Evolutionary conservation across 495 filamentous ascomycete species (phyloP).

Genomic region (Penicillium manginii): DNA sequence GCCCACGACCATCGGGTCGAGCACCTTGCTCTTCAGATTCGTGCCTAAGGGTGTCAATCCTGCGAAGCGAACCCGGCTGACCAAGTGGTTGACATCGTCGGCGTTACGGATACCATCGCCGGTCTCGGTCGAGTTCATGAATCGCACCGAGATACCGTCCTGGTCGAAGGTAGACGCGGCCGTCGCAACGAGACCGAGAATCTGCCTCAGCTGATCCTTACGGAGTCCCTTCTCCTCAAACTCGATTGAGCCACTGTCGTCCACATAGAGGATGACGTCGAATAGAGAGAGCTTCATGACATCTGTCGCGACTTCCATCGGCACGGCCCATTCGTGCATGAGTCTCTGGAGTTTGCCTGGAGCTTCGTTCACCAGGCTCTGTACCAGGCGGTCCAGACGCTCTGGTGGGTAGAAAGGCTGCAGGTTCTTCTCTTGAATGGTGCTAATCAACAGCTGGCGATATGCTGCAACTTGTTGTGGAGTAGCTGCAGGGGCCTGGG

Average conservation of each 20-base stretch:
- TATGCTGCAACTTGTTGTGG: conserved; percentile 56
- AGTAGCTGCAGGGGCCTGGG: conserved; percentile 39
- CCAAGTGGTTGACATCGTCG: conserved; percentile 60
- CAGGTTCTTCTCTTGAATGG: conserved; percentile 62
- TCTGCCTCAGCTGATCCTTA: conserved; percentile 66
- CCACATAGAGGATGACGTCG: conserved; percentile 70
- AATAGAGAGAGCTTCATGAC: conserved; percentile 69
- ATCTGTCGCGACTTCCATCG: conserved; percentile 66
- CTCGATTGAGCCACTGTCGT: conserved; percentile 73
- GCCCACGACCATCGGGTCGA: conserved; percentile 61
- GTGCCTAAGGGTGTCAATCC: conserved; percentile 73
- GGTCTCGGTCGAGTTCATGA: conserved; percentile 64
- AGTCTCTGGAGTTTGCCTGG: conserved; percentile 55
- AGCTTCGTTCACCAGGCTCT: conserved; percentile 43
- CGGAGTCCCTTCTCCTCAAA: conserved; percentile 69
- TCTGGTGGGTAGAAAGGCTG: conserved; percentile 59
- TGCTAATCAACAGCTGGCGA: conserved; percentile 53
- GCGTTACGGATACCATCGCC: conserved; percentile 60
- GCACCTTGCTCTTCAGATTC: conserved; percentile 60
- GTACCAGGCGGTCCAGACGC: conserved; percentile 41
- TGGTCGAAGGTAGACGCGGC: conserved; percentile 71
- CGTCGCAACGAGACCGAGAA: conserved; percentile 63
- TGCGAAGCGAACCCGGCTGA: conserved; percentile 61
- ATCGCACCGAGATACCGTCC: conserved; percentile 70
- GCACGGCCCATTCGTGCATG: conserved; percentile 58